These are phyloP conservation scores for Sporothrix mexicana DNA, from an alignment of 2,329 filamentous ascomycete species.

Conservation along the genomic window DNA sequence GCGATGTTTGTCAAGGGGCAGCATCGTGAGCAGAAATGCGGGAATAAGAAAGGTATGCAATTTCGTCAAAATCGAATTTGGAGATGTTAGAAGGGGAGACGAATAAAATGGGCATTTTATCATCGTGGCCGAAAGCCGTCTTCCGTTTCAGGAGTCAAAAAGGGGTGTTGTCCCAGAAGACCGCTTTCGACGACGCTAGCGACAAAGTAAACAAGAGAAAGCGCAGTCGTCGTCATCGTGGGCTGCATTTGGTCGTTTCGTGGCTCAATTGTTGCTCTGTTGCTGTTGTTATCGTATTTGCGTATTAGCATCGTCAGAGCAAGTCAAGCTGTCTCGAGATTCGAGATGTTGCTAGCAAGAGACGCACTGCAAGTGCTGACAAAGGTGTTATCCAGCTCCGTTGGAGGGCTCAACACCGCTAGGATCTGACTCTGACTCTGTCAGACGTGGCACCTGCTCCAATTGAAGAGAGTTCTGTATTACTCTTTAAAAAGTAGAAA, in stretches of 20 bases:
- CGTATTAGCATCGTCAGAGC: background rate
- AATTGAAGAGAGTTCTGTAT: background rate
- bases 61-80: background rate
- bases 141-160: background rate
- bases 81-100: background rate
- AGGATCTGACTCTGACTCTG: background rate
- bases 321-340: too few species aligned
- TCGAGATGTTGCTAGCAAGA: background rate
- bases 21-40: background rate
- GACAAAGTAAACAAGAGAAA: background rate
- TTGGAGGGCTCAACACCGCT: background rate
- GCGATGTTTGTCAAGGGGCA: background rate
- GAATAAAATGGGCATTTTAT: background rate
- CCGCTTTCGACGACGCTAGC: too few species aligned
- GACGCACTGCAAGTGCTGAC: background rate
- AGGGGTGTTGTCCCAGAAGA: background rate
- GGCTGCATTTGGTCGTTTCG: background rate
- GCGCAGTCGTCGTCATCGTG: background rate
- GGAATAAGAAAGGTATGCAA: background rate
- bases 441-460: background rate
- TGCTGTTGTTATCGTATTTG: background rate
- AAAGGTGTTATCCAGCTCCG: background rate
- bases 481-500: constrained; percentile 20
- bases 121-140: background rate
- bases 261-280: background rate